Percentiles rank a stretch among this genome's conserved stretches.
Conservation (phyloP, 2,329 filamentous ascomycete species). For the Xylaria polymorpha region DNA sequence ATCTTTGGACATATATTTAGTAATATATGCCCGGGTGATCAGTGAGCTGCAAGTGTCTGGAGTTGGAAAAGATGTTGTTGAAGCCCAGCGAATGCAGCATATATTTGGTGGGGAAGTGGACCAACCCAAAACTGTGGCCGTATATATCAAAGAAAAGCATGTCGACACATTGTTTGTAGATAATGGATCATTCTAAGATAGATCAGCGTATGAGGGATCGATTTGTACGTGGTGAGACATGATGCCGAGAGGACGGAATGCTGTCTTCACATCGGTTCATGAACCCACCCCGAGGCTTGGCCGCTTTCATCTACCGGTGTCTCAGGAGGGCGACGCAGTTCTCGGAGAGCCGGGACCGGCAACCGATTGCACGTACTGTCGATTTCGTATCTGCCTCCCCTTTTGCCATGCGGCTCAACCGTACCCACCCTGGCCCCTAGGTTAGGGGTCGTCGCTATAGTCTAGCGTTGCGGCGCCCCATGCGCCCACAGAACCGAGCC, state of each 20-base stretch:
- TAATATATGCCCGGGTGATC: background rate
- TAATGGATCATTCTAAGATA: background rate
- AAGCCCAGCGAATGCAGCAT: background rate
- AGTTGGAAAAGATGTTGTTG: background rate
- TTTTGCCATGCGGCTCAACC: constrained; percentile 31
- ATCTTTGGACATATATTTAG: background rate
- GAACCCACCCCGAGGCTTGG: constrained; percentile 18
- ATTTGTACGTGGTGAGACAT: background rate
- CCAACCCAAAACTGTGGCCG: background rate
- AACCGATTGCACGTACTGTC: background rate
- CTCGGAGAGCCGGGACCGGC: constrained; percentile 27
- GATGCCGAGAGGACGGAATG: constrained; percentile 28
- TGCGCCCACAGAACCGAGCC: background rate
- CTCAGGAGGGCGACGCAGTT: background rate
- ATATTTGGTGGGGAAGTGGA: background rate
- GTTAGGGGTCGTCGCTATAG: too few species aligned
- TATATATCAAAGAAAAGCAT: background rate
- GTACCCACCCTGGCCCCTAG: constrained; percentile 17
- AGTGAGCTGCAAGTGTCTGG: background rate
- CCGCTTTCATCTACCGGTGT: background rate
- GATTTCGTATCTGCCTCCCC: constrained; percentile 4
- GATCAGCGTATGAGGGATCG: background rate
- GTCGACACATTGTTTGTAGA: constrained; percentile 23
- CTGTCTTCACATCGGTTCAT: constrained; percentile 6
- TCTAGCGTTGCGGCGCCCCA: constrained; percentile 8